phyloP scores from a whole-genome alignment of 1,139 yeast genomes.

The Barnettozyma hawaiiensis region DNA sequence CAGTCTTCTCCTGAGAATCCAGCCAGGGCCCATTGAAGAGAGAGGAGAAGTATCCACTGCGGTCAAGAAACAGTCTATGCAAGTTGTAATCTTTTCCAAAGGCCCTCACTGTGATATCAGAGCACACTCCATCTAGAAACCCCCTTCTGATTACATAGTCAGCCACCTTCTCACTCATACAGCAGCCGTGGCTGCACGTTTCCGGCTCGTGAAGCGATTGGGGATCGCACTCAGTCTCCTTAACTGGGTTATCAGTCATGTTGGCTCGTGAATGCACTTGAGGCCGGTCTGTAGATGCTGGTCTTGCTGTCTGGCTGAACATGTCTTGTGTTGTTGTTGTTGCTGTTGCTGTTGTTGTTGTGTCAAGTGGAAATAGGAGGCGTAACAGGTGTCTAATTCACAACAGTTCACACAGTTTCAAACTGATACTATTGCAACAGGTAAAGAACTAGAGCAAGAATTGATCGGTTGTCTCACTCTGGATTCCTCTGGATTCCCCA shows the following conservation, averaged over 20 bases:
- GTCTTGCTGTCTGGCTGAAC: slow-evolving; percentile 1
- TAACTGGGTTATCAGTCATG: slow-evolving; percentile 1
- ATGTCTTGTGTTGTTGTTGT: too few relatives aligned
- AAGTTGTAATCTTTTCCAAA: slow-evolving; percentile 38
- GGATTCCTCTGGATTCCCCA: too few relatives aligned
- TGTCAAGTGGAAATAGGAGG: background rate
- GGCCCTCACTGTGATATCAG: slow-evolving; percentile 43
- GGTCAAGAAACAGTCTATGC: slow-evolving; percentile 40
- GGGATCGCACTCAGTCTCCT: slow-evolving; percentile 7
- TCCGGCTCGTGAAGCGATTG: background rate
- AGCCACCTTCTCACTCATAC: slow-evolving; percentile 26
- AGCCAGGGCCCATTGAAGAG: slow-evolving; percentile 41
- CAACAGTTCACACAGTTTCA: too few relatives aligned
- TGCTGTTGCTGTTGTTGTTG: too few relatives aligned
- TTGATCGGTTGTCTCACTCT: too few relatives aligned
- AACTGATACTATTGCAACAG: too few relatives aligned
- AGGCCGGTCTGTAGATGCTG: background rate
- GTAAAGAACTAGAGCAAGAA: too few relatives aligned
- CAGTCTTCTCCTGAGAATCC: slow-evolving; percentile 20
- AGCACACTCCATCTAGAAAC: slow-evolving; percentile 39
- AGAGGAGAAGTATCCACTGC: slow-evolving; percentile 42
- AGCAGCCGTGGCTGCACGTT: slow-evolving; percentile 32
- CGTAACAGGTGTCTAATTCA: too few relatives aligned
- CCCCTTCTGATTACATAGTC: slow-evolving; percentile 36
- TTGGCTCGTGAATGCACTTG: background rate